These are phyloP conservation scores for Primulina huaijiensis DNA, from an alignment of 257 asterid genomes.

Conservation along the genomic window DNA sequence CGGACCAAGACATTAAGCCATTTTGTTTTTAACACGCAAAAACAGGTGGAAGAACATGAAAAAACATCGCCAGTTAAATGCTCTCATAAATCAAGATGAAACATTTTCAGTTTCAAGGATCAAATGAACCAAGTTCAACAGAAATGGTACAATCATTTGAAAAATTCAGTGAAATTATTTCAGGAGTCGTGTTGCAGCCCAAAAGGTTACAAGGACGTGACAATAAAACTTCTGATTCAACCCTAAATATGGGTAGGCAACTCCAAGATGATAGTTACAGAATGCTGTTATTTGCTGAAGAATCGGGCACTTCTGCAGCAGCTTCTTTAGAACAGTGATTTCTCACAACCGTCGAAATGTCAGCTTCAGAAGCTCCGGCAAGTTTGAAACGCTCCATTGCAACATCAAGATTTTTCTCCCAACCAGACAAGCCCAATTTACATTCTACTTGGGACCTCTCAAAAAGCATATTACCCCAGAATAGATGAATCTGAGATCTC, in stretches of 20 bases:
- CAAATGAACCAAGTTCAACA: slow-evolving; percentile 11
- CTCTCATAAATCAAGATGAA: slow-evolving; percentile 24
- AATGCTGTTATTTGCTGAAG: background rate
- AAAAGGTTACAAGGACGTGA: slow-evolving; percentile 20
- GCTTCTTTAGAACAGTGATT: slow-evolving; percentile 79
- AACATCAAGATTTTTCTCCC: slow-evolving; percentile 76
- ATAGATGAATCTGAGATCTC: slow-evolving; percentile 90
- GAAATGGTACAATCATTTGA: slow-evolving; percentile 22
- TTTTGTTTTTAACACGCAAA: background rate
- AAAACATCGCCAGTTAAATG: background rate
- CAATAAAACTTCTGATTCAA: slow-evolving; percentile 22
- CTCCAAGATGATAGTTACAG: background rate
- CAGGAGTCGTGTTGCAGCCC: slow-evolving; percentile 29
- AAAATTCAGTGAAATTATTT: slow-evolving; percentile 19
- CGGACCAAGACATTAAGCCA: background rate
- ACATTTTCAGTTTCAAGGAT: slow-evolving; percentile 1
- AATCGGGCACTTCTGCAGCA: slow-evolving; percentile 18
- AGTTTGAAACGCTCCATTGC: slow-evolving; percentile 80
- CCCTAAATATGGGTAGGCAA: slow-evolving; percentile 5
- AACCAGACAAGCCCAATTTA: slow-evolving; percentile 63
- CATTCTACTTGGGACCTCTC: slow-evolving; percentile 90
- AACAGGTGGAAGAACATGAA: background rate
- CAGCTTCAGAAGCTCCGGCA: slow-evolving; percentile 94
- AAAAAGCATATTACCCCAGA: slow-evolving; percentile 96
- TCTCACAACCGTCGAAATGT: slow-evolving; percentile 67